Evolutionary conservation across 805 yeast genomes (phyloP), one percentile per base, ranked within the genome.

Genomic region (Grigorovia humatica): DNA sequence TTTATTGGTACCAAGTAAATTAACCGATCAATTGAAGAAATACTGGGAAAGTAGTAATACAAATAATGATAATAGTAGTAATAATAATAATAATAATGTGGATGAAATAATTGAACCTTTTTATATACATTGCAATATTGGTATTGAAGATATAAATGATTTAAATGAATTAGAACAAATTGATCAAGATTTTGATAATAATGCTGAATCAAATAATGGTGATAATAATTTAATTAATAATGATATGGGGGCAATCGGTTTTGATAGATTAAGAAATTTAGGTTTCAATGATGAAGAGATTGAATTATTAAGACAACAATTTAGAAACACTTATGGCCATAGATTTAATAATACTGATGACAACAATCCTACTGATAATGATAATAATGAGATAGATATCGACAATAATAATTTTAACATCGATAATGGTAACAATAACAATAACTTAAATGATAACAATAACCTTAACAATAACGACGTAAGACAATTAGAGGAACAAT

Each of bases 281-380:
- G 97, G 97, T 9, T 87, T 90, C 62, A 76, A 86, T 4, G 86
- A 80, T 35, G 84, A 80, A 53, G 97, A 90, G 58, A 79, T 90
- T 29, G 73, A 73, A 44, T 82, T 82, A 51, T 67, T 90, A 53
- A 74, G 96, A 53, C 70, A 77, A 49, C 96, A 89, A 64, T 89
- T 90, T 62, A 76, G 79, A 52, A 74, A 75, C 52, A 73, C 89
- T 2, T 85, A 87, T 64, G 87, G 87, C 0, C 73, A 70, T 51
- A 48, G 48, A 40, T 47, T 41, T 8, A 42, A 42, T 47, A 57
- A 20, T 38, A 2, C 38, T 4, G 38, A 56, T 54, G 8, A 35
- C 49, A 17, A 38, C 17, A 59, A 55, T n/a, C n/a, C n/a, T n/a
- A n/a, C n/a, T 19, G 53, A 51, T 20, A 55, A 54, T 23, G 15